phyloP scores from a whole-genome alignment of 306 rosid species.

The Quillaja saponaria region DNA sequence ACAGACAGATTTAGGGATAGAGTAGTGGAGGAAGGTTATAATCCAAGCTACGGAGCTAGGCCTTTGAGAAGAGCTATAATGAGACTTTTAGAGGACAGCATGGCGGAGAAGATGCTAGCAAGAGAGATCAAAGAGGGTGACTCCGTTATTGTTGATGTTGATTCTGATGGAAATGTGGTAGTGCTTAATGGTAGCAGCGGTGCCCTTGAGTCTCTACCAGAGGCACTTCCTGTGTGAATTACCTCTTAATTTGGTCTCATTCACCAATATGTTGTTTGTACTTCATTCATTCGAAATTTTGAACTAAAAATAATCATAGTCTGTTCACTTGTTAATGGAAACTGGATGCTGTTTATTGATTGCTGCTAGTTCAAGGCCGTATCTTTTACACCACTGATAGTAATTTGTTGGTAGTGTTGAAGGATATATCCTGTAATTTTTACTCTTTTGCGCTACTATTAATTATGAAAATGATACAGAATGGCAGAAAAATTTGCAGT shows the following conservation, averaged over 20 bases:
- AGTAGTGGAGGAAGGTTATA: constrained; percentile 91
- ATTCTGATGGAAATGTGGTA: constrained; percentile 85
- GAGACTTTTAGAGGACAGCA: constrained; percentile 96
- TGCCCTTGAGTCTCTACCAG: constrained; percentile 56
- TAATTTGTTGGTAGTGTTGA: no score
- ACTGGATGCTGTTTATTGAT: constrained; percentile 26
- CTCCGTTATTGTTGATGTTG: constrained; percentile 87
- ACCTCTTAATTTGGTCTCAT: constrained; percentile 12
- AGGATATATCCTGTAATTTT: no score
- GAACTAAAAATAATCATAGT: no score
- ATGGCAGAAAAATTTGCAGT: no score
- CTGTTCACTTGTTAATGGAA: constrained; percentile 36
- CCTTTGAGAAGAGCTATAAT: constrained; percentile 94
- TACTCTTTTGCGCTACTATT: no score
- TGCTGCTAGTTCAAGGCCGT: constrained; percentile 25
- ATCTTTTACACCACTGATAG: no score
- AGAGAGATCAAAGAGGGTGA: constrained; percentile 94
- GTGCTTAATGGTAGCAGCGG: constrained; percentile 84
- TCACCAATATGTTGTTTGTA: constrained; percentile 30
- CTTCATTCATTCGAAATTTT: constrained; percentile 23
- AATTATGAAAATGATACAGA: no score
- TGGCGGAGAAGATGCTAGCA: constrained; percentile 98
- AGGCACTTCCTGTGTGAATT: constrained; percentile 53
- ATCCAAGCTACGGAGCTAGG: constrained; percentile 98
- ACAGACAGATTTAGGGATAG: constrained; percentile 89